Percentiles rank a stretch among this genome's conserved stretches.
phyloP scores from a whole-genome alignment of 2,329 filamentous ascomycete genomes.

The Xylariaceae sp. region DNA sequence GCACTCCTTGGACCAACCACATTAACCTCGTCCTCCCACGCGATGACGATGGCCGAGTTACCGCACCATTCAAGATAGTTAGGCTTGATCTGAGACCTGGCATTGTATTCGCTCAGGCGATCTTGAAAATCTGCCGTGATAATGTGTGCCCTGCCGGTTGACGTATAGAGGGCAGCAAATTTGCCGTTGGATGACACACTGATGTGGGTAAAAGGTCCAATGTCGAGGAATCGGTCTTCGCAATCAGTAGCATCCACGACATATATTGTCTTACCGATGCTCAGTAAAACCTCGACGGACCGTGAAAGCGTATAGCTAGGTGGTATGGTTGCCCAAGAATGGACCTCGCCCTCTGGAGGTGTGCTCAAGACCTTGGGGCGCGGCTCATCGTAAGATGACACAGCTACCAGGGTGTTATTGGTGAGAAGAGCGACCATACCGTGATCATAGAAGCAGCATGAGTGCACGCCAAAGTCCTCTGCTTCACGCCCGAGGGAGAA shows the following conservation, averaged over 20 bases:
- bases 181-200: slow-evolving; percentile 88
- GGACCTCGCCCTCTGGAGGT: slow-evolving; percentile 73
- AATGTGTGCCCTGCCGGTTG: slow-evolving; percentile 82
- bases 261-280: slow-evolving; percentile 79
- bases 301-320: slow-evolving; percentile 86
- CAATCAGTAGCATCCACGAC: slow-evolving; percentile 85
- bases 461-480: slow-evolving; percentile 81
- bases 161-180: slow-evolving; percentile 83
- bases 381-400: slow-evolving; percentile 88
- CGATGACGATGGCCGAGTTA: slow-evolving; percentile 86
- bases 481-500: slow-evolving; percentile 89
- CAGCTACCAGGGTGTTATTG: slow-evolving; percentile 82
- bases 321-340: slow-evolving; percentile 86
- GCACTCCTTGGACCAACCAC: slow-evolving; percentile 82
- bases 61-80: slow-evolving; percentile 95
- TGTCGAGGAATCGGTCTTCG: slow-evolving; percentile 86
- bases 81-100: slow-evolving; percentile 78
- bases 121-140: slow-evolving; percentile 95
- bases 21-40: slow-evolving; percentile 97
- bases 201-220: slow-evolving; percentile 89
- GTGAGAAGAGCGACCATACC: slow-evolving; percentile 91
- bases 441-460: slow-evolving; percentile 87
- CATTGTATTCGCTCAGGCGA: slow-evolving; percentile 87
- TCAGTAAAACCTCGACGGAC: slow-evolving; percentile 88
- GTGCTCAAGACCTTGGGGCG: slow-evolving; percentile 78